phyloP scores from a whole-genome alignment of 139 green algal species.

The Micractinium sp. region DNA sequence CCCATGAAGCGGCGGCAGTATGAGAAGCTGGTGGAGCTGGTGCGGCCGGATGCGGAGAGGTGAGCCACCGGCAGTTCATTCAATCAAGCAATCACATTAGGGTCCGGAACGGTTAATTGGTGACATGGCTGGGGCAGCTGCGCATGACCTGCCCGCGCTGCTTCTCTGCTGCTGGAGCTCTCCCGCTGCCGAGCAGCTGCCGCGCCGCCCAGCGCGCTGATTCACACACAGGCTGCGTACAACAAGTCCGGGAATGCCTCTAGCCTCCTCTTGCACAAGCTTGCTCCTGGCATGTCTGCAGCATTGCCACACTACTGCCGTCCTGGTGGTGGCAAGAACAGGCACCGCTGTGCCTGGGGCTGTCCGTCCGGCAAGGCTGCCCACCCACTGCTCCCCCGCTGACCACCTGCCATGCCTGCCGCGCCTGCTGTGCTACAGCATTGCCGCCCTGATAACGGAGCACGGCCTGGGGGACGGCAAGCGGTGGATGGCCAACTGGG shows the following conservation, averaged over 20 bases:
- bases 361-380: background rate
- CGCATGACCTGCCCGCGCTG: background rate
- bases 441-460: background rate
- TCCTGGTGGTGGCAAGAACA: background rate
- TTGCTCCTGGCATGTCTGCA: no score
- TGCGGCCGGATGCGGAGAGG: background rate
- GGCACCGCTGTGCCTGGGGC: background rate
- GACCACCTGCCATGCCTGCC: background rate
- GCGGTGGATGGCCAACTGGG: conserved; percentile 20
- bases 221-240: no score
- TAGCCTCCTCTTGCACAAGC: no score
- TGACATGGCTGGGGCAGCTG: no score
- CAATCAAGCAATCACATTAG: no score
- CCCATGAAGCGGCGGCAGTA: background rate
- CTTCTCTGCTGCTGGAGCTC: background rate
- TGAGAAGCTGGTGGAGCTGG: background rate
- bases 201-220: no score
- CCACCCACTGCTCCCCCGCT: background rate
- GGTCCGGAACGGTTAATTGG: no score
- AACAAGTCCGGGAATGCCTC: no score
- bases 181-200: no score
- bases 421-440: background rate
- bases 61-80: background rate
- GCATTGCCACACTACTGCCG: no score
- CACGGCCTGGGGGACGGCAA: conserved; percentile 11